Conservation (phyloP, 2,329 filamentous ascomycete species). For the Sporothrix mexicana region DNA sequence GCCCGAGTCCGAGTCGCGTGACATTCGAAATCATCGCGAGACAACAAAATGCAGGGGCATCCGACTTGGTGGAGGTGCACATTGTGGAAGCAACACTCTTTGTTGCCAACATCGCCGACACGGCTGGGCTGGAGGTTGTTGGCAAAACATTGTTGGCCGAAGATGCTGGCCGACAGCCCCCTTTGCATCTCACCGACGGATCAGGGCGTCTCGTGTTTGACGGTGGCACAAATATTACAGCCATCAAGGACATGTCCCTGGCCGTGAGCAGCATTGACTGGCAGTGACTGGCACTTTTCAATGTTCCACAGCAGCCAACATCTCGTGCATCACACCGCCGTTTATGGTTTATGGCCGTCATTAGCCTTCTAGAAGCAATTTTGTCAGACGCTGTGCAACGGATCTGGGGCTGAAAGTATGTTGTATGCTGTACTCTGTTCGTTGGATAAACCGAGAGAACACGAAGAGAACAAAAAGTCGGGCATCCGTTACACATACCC, state of each 20-base stretch:
- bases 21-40: neutral
- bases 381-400: neutral
- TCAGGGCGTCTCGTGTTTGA: neutral
- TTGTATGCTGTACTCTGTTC: too few relatives aligned
- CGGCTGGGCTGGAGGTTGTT: neutral
- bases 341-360: constrained; percentile 11
- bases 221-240: neutral
- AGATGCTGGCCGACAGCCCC: neutral
- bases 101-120: neutral
- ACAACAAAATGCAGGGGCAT: neutral
- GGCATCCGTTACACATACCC: neutral
- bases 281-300: neutral
- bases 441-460: neutral
- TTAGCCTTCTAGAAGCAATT: neutral
- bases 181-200: neutral
- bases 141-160: neutral
- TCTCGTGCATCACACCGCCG: constrained; percentile 8
- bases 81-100: too few relatives aligned
- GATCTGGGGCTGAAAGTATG: neutral
- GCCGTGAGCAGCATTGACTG: neutral
- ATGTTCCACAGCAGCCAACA: constrained; percentile 16
- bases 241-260: neutral
- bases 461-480: neutral
- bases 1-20: constrained; percentile 1
- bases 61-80: constrained; percentile 1